phyloP scores from a whole-genome alignment of 2,329 filamentous ascomycete species.

The Hymenoscyphus fructigenus region DNA sequence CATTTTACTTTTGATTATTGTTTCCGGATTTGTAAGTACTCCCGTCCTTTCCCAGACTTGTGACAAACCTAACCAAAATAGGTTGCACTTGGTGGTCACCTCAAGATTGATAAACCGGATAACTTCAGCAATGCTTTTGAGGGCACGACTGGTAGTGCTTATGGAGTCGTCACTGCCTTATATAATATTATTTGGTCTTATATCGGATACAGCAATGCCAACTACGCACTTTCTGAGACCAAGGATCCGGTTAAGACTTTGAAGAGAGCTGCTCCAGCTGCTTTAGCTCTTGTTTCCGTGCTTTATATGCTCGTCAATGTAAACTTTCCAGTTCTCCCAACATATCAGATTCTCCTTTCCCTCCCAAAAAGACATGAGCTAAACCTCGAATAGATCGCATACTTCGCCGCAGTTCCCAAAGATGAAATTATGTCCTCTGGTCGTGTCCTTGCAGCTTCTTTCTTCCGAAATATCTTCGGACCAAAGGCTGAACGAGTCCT shows the following conservation, averaged over 20 bases:
- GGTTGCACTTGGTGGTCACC: conserved; percentile 56
- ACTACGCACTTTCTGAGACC: conserved; percentile 65
- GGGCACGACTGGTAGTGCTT: conserved; percentile 64
- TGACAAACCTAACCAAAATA: conserved; percentile 4
- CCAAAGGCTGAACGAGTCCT: conserved; percentile 55
- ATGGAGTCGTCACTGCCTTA: conserved; percentile 66
- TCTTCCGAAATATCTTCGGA: conserved; percentile 58
- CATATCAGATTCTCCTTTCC: conserved; percentile 62
- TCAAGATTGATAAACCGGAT: conserved; percentile 59
- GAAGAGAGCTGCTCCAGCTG: conserved; percentile 62
- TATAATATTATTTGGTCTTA: conserved; percentile 74
- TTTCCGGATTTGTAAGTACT: conserved; percentile 53
- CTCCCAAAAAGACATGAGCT: conserved; percentile 50
- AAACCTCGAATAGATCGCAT: conserved; percentile 47
- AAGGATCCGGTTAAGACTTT: conserved; percentile 64
- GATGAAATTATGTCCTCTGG: conserved; percentile 52
- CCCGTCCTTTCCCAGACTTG: not conserved
- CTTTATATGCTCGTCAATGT: conserved; percentile 65
- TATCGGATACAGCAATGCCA: conserved; percentile 67
- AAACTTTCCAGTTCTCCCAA: not conserved
- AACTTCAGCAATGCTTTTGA: conserved; percentile 65
- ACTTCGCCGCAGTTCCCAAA: conserved; percentile 59
- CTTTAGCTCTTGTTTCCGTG: conserved; percentile 56
- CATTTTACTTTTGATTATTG: conserved; percentile 64
- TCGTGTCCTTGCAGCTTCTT: conserved; percentile 52